A percentile compares a stretch with the other conserved stretches of the same genome.
phyloP scores from a whole-genome alignment of 2,329 filamentous ascomycete genomes.

The Colletotrichum chlorophyti region DNA sequence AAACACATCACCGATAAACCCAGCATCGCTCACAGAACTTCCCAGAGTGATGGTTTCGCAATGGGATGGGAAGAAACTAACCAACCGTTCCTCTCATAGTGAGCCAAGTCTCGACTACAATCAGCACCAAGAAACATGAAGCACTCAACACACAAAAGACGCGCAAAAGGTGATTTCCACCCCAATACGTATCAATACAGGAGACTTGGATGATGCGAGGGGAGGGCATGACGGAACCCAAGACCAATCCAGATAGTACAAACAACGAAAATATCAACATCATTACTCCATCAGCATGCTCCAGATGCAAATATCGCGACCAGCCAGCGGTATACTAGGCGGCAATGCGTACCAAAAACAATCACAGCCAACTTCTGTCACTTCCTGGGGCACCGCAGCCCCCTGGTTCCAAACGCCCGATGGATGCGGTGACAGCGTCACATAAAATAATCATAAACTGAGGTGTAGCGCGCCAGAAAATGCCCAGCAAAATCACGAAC shows the following conservation, averaged over 20 bases:
- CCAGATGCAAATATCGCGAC: slow-evolving; percentile 12
- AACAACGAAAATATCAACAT: slow-evolving; percentile 5
- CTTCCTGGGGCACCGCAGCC: neutral
- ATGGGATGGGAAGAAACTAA: too few relatives aligned
- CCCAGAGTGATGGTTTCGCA: too few relatives aligned
- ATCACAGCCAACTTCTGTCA: neutral
- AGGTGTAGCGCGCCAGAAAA: slow-evolving; percentile 29
- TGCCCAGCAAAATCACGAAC: slow-evolving; percentile 24
- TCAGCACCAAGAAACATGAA: too few relatives aligned
- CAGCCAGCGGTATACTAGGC: slow-evolving; percentile 7
- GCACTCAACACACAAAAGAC: neutral
- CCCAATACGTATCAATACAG: slow-evolving; percentile 18
- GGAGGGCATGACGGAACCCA: slow-evolving; percentile 2
- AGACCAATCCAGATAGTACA: slow-evolving; percentile 2
- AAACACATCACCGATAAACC: too few relatives aligned
- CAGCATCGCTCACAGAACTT: too few relatives aligned
- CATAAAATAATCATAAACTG: slow-evolving; percentile 14
- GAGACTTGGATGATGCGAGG: slow-evolving; percentile 10
- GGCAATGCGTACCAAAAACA: neutral
- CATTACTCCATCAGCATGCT: slow-evolving; percentile 25
- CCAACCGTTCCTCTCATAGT: too few relatives aligned
- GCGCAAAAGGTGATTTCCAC: neutral
- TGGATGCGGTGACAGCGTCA: slow-evolving; percentile 15
- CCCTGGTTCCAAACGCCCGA: slow-evolving; percentile 21
- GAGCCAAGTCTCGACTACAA: too few relatives aligned